Evolutionary conservation across 2,329 filamentous ascomycete species (phyloP), one percentile per base, ranked within the genome.

Genomic region (Alternaria novae-zelandiae): DNA sequence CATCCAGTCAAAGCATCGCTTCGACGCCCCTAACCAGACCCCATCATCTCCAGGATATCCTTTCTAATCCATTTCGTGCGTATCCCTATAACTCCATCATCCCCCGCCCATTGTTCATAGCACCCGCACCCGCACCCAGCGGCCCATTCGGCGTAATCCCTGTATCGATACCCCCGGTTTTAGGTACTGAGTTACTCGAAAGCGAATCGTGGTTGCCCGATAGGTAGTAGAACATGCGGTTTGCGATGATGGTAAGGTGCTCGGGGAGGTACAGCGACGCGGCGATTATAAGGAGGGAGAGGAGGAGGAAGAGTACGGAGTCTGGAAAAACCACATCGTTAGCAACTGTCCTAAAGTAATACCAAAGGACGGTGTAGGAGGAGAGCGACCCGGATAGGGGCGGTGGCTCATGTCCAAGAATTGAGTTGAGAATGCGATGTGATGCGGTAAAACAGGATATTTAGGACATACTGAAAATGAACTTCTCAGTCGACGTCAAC

Each of bases 401-500:
- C 41, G 36, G 21, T 20, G 44, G 12, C 44, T 23, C 44, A 3
- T 23, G 4, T 23, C 44, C 7, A 46, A 7, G 21, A 15, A 46
- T 5, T 3, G 44, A 4, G n/a, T 9, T 56, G 57, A 21, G 45
- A 28, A 54, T 21, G 51, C 47, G 53, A 30, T 64, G 36, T 28
- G 11, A 60, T 2, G 43, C 15, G 8, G 32, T 10, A 41, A 6
- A 3, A 7, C 7, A 6, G 4, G 20, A 17, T 44, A 5, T 30
- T 11, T 25, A 5, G 54, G 55, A 82, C 93, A 61, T 87, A 98
- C 96, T 98, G 83, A 98, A 97, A 74, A 97, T 90, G 82, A 97
- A 95, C 81, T 97, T 97, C 85, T 99, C 96, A 56, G 91, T 94
- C 2, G 94, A 91, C 41, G 94, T 97, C 74, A 97, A 91, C 92